Base-by-base conservation (phyloP, 164 flowering plant genomes). In the Vitis amurensis region DNA sequence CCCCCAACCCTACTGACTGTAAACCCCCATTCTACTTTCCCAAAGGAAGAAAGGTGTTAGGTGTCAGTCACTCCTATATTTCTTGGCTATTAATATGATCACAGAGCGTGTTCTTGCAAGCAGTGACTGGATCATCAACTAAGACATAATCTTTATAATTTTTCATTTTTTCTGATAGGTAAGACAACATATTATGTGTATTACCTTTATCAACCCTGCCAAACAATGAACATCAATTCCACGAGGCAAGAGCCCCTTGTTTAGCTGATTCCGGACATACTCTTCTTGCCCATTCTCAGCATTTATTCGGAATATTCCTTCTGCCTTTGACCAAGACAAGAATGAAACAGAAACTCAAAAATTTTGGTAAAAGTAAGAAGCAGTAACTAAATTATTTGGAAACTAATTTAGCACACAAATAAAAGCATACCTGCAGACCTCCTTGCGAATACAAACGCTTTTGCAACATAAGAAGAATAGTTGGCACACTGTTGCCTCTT, bases 401-500 rank as follows among this genome's bases (percentile, higher is more conserved):
- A 52, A 59, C 56, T 55, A 59, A 9, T 27, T 13, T n/a, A 15
- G 70, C 27, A 61, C 19, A 52, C 48, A 71, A 71, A 48, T 27
- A 68, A 12, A 69, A 63, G 77, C 84, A 64, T 88, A 91, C 99
- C 68, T 83, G 83, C 70, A 95, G 96, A 71, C 98, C 99, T 27
- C 92, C 91, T 73, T 75, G 91, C 23, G 84, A 63, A 75, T 93
- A 95, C 65, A 95, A 69, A 12, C 85, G 90, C 76, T 76, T 85
- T 64, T 95, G 99, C 96, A 95, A 87, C 91, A 80, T 82, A 14
- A 95, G 88, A 30, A 95, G 94, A 76, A 95, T 91, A 11, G 93
- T 93, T 1, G 99, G 99, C 64, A 95, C 96, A 67, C 98, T 90
- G 75, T 95, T 93, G 61, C 96, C 93, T 77, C 92, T 83, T 14